Base-by-base conservation (phyloP, 2,329 filamentous ascomycete species). In the Hirsutella minnesotensis region DNA sequence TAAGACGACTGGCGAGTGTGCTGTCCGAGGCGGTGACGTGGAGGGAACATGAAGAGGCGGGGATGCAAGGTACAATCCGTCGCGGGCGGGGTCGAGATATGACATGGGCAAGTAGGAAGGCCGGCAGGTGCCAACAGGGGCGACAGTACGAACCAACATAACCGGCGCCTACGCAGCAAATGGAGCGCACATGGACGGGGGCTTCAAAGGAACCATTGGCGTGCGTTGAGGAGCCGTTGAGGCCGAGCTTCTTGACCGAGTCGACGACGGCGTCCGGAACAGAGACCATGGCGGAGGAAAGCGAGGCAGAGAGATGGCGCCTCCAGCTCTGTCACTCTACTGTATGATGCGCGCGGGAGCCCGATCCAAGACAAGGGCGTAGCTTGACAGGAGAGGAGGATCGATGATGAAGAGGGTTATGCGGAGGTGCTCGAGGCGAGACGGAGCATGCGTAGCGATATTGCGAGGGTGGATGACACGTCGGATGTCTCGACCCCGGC, bases 161-260 rank as follows among this genome's bases (percentile, higher is more conserved):
- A 51, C 83, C 83, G 51, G 83, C 83, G 40, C 83, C 83, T 48
- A 86, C 77, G 56, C 80, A 86, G 61, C 82, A 86, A 41, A 86
- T 78, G 54, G 75, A 80, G 53, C 64, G 66, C 33, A 81, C 60
- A 40, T 56, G 51, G 51, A 62, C 56, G 39, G 53, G 54, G 22
- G 46, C 48, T 10, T 51, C 46, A 31, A 51, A 43, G 27, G 44
- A 45, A 50, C 56, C 59, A 50, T 63, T 62, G 49, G 53, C 44
- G 38, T 56, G 39, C 38, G 51, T 49, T 39, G 51, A 43, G 15
- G 53, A 53, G 47, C 60, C 59, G 50, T 62, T 60, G 53, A 60
- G 53, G 47, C 55, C 51, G 33, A 61, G 49, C 37, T 47, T 55
- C 49, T 53, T 53, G 52, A 59, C 56, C 27, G 56, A 53, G 48